Evolutionary conservation across 2,329 filamentous ascomycete genomes (phyloP).

Genomic region (Aspergillus brunneoviolaceus): DNA sequence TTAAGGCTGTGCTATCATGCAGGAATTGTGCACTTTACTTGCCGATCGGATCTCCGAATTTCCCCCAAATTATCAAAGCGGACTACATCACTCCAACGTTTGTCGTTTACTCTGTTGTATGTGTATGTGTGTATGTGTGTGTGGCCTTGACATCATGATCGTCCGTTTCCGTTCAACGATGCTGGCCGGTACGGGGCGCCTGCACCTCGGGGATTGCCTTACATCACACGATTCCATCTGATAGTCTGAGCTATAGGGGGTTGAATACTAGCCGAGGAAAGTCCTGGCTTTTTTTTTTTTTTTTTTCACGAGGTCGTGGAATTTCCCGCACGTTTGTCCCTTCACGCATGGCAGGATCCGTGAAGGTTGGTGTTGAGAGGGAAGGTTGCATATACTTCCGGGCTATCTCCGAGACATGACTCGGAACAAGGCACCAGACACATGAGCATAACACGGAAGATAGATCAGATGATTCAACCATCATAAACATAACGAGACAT

Average conservation of each 20-base stretch:
- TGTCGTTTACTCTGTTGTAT: neutral
- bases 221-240: conserved; percentile 3
- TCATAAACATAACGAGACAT: neutral
- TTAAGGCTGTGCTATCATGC: neutral
- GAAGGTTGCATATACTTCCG: neutral
- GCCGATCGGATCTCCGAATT: neutral
- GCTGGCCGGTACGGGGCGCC: neutral
- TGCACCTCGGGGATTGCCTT: neutral
- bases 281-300: neutral
- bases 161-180: neutral
- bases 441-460: neutral
- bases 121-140: too few species aligned
- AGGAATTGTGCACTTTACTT: neutral
- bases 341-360: neutral
- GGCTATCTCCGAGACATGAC: neutral
- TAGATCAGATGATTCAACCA: neutral
- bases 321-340: neutral
- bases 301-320: neutral
- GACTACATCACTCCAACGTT: neutral
- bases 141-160: conserved; percentile 16
- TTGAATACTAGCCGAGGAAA: neutral
- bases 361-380: neutral
- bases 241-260: neutral
- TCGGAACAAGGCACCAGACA: neutral
- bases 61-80: neutral